Conservation (phyloP, 441 rosid genomes). For the Biscutella laevigata region DNA sequence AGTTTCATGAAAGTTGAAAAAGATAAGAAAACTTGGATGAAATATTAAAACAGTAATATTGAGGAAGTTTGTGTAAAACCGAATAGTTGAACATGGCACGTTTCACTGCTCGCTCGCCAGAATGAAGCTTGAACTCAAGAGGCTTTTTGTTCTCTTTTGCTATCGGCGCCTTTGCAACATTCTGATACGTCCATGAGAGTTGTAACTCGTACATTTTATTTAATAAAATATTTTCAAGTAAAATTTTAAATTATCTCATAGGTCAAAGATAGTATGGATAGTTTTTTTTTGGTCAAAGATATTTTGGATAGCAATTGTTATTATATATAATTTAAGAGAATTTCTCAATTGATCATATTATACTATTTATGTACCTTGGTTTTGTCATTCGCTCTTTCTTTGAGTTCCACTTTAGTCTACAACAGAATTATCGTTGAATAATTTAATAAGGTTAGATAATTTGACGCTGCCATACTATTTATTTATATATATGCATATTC, state of each 20-base stretch:
- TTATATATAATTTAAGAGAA: background rate
- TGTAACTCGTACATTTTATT: background rate
- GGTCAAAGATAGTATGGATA: conserved; percentile 10
- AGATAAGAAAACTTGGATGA: too few relatives aligned
- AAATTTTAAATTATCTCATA: background rate
- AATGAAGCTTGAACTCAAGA: conserved; percentile 62
- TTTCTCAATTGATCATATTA: background rate
- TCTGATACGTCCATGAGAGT: conserved; percentile 11
- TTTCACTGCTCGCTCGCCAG: conserved; percentile 65
- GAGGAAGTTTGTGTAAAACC: conserved; percentile 23
- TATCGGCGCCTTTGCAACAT: conserved; percentile 21
- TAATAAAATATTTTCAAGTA: background rate
- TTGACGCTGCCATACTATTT: too few relatives aligned
- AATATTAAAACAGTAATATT: too few relatives aligned
- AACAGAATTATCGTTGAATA: background rate
- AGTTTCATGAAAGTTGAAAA: background rate
- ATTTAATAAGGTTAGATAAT: too few relatives aligned
- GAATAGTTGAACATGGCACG: conserved; percentile 82
- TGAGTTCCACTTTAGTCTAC: conserved; percentile 41
- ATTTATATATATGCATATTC: too few relatives aligned
- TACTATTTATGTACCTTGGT: conserved; percentile 12
- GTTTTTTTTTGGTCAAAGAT: too few relatives aligned
- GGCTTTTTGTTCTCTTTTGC: conserved; percentile 63
- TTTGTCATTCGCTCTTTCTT: conserved; percentile 22
- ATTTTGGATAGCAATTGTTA: too few relatives aligned